Evolutionary conservation across 1,139 yeast species (phyloP).

Genomic region (Geotrichum klebahnii): DNA sequence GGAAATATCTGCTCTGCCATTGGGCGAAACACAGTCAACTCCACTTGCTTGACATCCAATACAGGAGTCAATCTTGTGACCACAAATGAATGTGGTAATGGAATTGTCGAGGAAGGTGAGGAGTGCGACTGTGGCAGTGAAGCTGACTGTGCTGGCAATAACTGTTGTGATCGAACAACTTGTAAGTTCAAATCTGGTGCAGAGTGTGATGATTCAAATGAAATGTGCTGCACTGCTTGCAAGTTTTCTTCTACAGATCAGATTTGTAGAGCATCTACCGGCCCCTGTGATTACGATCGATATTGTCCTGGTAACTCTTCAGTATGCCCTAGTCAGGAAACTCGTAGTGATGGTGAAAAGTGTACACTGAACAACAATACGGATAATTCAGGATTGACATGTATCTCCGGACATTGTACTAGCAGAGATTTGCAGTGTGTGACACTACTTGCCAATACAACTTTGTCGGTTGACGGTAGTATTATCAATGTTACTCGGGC

Average conservation of each 20-base stretch:
- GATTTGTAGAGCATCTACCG: slow-evolving; percentile 38
- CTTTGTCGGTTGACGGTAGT: slow-evolving; percentile 30
- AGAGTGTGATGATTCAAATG: slow-evolving; percentile 41
- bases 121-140: slow-evolving; percentile 42
- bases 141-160: slow-evolving; percentile 31
- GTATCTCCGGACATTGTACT: slow-evolving; percentile 42
- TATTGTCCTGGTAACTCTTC: slow-evolving; percentile 40
- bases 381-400: slow-evolving; percentile 28
- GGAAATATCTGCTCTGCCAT: slow-evolving; percentile 41
- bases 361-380: slow-evolving; percentile 30
- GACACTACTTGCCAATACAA: slow-evolving; percentile 34
- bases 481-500: slow-evolving; percentile 34
- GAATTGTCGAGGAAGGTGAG: slow-evolving; percentile 44
- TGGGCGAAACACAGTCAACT: slow-evolving; percentile 34
- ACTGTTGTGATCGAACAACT: slow-evolving; percentile 41
- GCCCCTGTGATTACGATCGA: slow-evolving; percentile 41
- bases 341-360: slow-evolving; percentile 33
- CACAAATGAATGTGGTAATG: slow-evolving; percentile 42
- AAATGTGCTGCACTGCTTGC: slow-evolving; percentile 39
- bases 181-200: slow-evolving; percentile 39
- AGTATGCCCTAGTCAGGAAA: slow-evolving; percentile 36
- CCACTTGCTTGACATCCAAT: slow-evolving; percentile 39
- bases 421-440: slow-evolving; percentile 40
- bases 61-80: slow-evolving; percentile 39
- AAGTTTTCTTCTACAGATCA: slow-evolving; percentile 34